These are phyloP conservation scores for Lactifluus pinguis DNA, from an alignment of 768 basidiomycete genomes.

Conservation along the genomic window DNA sequence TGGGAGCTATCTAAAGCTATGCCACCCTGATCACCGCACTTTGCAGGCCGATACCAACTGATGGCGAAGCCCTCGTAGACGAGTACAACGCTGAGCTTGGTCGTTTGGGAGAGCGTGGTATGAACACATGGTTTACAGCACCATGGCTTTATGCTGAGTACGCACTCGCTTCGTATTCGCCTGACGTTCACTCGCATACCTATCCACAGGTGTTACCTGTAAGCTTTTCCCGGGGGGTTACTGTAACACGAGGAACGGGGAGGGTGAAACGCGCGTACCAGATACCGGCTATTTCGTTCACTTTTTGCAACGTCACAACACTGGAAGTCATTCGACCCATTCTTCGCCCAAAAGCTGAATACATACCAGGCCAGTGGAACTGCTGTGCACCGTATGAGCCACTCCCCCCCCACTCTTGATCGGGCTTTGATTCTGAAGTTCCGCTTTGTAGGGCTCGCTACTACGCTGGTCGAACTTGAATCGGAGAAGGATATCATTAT, in stretches of 20 bases:
- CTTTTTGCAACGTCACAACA: slow-evolving; percentile 56
- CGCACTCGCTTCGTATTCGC: slow-evolving; percentile 25
- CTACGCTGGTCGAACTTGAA: slow-evolving; percentile 60
- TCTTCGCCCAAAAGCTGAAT: slow-evolving; percentile 65
- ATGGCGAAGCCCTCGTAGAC: slow-evolving; percentile 60
- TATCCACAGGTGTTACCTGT: slow-evolving; percentile 63
- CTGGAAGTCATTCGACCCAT: slow-evolving; percentile 80
- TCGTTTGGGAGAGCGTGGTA: slow-evolving; percentile 34
- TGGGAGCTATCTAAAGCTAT: no score
- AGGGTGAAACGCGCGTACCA: slow-evolving; percentile 24
- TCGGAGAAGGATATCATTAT: slow-evolving; percentile 38
- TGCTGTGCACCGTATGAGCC: slow-evolving; percentile 65
- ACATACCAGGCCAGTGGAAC: slow-evolving; percentile 72
- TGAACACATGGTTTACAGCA: slow-evolving; percentile 80
- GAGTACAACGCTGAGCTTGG: slow-evolving; percentile 73
- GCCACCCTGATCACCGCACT: background rate
- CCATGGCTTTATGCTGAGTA: slow-evolving; percentile 98
- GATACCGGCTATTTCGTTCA: slow-evolving; percentile 76
- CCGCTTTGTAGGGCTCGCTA: slow-evolving; percentile 55
- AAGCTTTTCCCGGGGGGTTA: background rate
- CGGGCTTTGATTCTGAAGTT: background rate
- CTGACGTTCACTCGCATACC: background rate
- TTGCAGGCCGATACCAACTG: slow-evolving; percentile 59
- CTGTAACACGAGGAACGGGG: background rate
- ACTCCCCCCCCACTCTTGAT: background rate